Evolutionary conservation across 345 rosid genomes (phyloP).

Genomic region (Garcia nutans): DNA sequence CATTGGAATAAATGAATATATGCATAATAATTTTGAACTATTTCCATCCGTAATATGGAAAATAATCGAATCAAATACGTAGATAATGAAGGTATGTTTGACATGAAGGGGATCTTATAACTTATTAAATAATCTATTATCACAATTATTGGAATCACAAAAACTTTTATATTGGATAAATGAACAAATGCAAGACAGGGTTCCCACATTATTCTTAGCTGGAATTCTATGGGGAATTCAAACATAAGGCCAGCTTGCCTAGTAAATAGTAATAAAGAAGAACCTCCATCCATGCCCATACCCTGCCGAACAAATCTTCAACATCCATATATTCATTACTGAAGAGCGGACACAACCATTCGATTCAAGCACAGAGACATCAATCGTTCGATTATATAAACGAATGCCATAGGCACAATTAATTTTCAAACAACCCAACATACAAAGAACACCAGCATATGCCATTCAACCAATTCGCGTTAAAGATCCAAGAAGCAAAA

Average conservation of each 20-base stretch:
- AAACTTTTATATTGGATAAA: not conserved
- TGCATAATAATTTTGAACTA: no score
- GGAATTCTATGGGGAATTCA: not conserved
- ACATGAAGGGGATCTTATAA: not conserved
- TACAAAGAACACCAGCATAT: no score
- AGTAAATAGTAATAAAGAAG: not conserved
- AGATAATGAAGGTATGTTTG: not conserved
- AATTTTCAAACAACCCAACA: not conserved
- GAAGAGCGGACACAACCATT: no score
- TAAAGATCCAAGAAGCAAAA: no score
- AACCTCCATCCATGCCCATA: not conserved
- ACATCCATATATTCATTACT: not conserved
- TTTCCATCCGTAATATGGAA: not conserved
- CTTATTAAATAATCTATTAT: no score
- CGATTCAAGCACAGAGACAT: no score
- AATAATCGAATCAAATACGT: no score
- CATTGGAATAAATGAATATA: no score
- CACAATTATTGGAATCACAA: not conserved
- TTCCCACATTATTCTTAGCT: not conserved
- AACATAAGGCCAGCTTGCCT: not conserved
- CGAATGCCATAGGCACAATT: no score
- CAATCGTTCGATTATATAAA: not conserved
- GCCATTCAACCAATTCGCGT: not conserved
- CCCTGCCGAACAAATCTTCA: not conserved
- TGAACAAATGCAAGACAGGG: not conserved